Percentiles rank a stretch among this genome's conserved stretches.
Evolutionary conservation across 805 yeast species (phyloP).

Genomic region (Blastobotrys attinorum): DNA sequence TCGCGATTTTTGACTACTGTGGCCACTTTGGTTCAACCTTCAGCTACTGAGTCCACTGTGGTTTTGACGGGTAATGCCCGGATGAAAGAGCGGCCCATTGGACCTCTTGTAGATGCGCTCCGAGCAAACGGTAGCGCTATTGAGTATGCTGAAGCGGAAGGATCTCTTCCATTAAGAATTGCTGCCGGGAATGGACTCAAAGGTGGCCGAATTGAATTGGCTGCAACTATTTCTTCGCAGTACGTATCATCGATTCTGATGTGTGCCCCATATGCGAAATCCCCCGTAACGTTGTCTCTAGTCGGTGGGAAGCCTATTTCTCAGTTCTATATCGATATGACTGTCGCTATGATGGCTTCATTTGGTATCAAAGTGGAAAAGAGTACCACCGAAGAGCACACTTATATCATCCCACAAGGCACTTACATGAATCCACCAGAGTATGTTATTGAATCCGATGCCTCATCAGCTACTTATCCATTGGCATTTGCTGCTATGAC

Average conservation of each 20-base stretch:
- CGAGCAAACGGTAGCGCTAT: constrained; percentile 69
- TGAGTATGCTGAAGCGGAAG: constrained; percentile 61
- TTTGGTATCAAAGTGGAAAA: constrained; percentile 76
- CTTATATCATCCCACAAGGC: constrained; percentile 87
- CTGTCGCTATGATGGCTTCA: constrained; percentile 86
- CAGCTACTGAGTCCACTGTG: constrained; percentile 37
- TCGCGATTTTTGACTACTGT: constrained; percentile 90
- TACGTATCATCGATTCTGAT: constrained; percentile 92
- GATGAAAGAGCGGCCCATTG: constrained; percentile 97
- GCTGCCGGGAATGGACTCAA: constrained; percentile 60
- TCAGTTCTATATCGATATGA: constrained; percentile 93
- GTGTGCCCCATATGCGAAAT: constrained; percentile 94
- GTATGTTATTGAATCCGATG: constrained; percentile 92
- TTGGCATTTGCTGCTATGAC: constrained; percentile 95
- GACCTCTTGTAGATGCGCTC: constrained; percentile 90
- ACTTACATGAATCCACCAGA: constrained; percentile 70
- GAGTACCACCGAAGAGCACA: constrained; percentile 64
- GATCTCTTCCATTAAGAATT: constrained; percentile 79
- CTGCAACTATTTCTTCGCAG: constrained; percentile 95
- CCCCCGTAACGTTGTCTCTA: constrained; percentile 78
- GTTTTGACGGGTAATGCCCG: constrained; percentile 87
- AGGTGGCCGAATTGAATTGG: constrained; percentile 90
- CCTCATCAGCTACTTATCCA: constrained; percentile 96
- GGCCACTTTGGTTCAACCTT: constrained; percentile 67
- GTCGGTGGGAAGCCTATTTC: constrained; percentile 98